phyloP scores from a whole-genome alignment of 495 filamentous ascomycete species.

The Xylaria curta region DNA sequence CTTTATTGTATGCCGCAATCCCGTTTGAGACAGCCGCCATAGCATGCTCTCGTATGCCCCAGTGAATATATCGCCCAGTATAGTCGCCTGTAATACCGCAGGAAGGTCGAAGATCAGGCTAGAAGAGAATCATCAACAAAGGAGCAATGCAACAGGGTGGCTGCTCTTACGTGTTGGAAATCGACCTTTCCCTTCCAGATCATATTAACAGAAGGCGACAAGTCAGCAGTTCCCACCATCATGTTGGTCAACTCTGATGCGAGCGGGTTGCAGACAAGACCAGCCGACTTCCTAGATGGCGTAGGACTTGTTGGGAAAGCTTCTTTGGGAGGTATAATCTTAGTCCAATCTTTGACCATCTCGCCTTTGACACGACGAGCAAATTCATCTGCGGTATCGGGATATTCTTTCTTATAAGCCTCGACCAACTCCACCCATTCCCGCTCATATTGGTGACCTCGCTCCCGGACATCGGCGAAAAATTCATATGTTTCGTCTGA shows the following conservation, averaged over 20 bases:
- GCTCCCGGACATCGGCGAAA: constrained; percentile 50
- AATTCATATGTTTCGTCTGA: constrained; percentile 54
- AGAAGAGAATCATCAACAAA: constrained; percentile 15
- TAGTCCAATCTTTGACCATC: constrained; percentile 51
- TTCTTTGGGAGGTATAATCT: constrained; percentile 46
- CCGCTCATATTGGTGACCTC: constrained; percentile 48
- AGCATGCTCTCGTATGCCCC: constrained; percentile 61
- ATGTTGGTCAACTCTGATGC: constrained; percentile 53
- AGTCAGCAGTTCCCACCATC: constrained; percentile 66
- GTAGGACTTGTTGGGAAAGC: constrained; percentile 54
- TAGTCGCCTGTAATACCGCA: constrained; percentile 59
- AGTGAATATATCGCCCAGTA: constrained; percentile 60
- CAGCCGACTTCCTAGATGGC: constrained; percentile 56
- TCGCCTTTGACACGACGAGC: constrained; percentile 53
- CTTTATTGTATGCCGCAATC: constrained; percentile 56
- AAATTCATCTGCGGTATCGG: constrained; percentile 57
- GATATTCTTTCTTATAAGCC: constrained; percentile 49
- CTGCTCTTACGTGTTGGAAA: constrained; percentile 55
- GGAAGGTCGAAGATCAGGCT: constrained; percentile 52
- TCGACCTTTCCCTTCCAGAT: constrained; percentile 60
- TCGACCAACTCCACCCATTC: constrained; percentile 55
- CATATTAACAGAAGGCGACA: constrained; percentile 65
- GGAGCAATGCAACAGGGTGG: not conserved
- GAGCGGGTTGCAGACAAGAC: constrained; percentile 58
- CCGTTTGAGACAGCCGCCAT: constrained; percentile 62